Base-by-base conservation (phyloP, 208 protist genomes). In the Leishmania martiniquensis region DNA sequence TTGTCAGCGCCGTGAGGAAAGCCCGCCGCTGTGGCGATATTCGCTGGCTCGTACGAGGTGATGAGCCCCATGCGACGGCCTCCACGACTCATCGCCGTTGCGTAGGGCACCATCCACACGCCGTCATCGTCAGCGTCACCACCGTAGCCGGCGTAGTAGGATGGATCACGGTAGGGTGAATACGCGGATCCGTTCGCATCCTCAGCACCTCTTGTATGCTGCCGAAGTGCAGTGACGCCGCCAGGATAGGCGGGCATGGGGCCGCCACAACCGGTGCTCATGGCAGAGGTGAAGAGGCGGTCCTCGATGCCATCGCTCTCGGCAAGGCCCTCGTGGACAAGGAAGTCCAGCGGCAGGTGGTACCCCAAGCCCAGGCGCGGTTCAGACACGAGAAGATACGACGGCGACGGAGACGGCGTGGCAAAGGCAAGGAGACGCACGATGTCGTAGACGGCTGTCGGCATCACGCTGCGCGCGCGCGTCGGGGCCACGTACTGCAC, bases 301-400 rank as follows among this genome's bases (percentile, higher is more conserved):
- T 81, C 69, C 74, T 70, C 74, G 25, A 80, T 68, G 34, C 70
- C 66, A 77, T 77, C 70, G 72, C 75, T 80, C 85, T 89, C 70
- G 70, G 82, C 83, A 42, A 92, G 73, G 12, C 85, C 83, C 62
- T 87, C 83, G 79, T 82, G 85, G 47, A 94, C 81, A 4, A 83
- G 68, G 69, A 95, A 97, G 76, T 94, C 88, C 37, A 95, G 82
- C 6, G 93, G 88, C 3, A 97, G 84, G 72, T 93, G 91, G 75
- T 91, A 90, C 68, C 93, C 93, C 25, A 97, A 77, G 20, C 93
- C 93, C 45, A 95, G 89, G 20, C 93, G 87, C 32, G 91, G 93
- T 82, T 97, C 91, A 22, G 90, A 88, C 39, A 92, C 79, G n/a
- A 95, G 84, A 52, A 96, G 74, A 80, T 97, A 97, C 63, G 93